Conservation (phyloP, 257 asterid species). For the Solanum virginianum region DNA sequence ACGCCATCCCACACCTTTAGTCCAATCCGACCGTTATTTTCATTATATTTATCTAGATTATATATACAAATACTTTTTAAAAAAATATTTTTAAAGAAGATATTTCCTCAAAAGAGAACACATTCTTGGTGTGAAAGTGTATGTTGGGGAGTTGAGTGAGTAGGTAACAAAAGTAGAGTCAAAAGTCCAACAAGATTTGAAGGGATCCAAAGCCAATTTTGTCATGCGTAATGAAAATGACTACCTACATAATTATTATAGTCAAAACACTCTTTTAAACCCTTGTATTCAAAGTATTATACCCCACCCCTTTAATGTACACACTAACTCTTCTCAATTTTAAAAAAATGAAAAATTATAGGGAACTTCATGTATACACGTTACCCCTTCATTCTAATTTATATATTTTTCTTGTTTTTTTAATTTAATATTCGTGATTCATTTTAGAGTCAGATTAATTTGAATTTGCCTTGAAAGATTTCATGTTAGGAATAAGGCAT, state of each 20-base stretch:
- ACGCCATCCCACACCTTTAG: no score
- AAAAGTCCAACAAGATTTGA: not conserved
- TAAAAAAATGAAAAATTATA: not conserved
- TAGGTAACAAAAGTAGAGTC: not conserved
- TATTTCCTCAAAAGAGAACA: no score
- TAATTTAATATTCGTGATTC: no score
- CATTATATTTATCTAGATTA: no score
- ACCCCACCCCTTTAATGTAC: not conserved
- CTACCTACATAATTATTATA: not conserved
- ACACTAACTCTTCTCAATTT: not conserved
- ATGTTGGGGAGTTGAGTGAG: not conserved
- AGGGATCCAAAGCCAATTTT: not conserved
- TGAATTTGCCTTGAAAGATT: no score
- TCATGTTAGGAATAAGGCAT: no score
- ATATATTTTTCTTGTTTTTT: not conserved
- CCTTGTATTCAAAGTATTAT: not conserved
- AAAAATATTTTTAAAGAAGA: no score
- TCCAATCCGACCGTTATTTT: accelerated
- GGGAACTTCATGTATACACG: not conserved
- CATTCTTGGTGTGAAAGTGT: not conserved
- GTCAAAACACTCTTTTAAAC: not conserved
- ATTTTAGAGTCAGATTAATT: not conserved
- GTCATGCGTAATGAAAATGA: not conserved
- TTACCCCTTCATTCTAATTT: not conserved
- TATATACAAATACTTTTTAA: no score